Evolutionary conservation across 2,329 filamentous ascomycete genomes (phyloP).

Genomic region (Fusarium sororula): DNA sequence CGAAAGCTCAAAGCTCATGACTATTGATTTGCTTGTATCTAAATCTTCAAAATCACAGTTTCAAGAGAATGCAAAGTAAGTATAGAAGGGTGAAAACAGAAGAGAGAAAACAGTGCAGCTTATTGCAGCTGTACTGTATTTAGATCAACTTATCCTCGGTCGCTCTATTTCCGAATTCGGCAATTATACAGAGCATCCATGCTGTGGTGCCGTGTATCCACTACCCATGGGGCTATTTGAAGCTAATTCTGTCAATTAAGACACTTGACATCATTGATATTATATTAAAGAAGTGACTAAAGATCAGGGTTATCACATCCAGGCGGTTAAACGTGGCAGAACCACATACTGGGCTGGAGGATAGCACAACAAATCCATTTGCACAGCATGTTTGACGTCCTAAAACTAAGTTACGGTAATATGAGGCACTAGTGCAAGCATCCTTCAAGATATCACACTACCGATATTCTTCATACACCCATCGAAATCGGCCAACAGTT

Average conservation of each 20-base stretch:
- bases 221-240: not conserved
- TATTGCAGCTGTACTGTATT: not conserved
- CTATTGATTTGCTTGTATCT: accelerated
- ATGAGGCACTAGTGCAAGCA: too few relatives aligned
- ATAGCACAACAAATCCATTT: too few relatives aligned
- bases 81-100: too few relatives aligned
- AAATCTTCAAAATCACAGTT: accelerated
- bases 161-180: not conserved
- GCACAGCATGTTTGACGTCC: too few relatives aligned
- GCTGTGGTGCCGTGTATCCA: not conserved
- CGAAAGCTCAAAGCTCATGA: not conserved
- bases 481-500: too few relatives aligned
- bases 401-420: too few relatives aligned
- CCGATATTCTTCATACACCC: too few relatives aligned
- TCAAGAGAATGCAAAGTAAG: accelerated
- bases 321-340: too few relatives aligned
- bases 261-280: not conserved
- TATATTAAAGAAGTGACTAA: too few relatives aligned
- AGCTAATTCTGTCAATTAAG: not conserved
- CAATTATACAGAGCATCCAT: not conserved
- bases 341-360: too few relatives aligned
- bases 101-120: not conserved
- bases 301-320: not conserved
- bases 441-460: too few relatives aligned
- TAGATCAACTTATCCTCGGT: not conserved